Conservation (phyloP, 768 basidiomycete species). For the Pleurotus platypus region DNA sequence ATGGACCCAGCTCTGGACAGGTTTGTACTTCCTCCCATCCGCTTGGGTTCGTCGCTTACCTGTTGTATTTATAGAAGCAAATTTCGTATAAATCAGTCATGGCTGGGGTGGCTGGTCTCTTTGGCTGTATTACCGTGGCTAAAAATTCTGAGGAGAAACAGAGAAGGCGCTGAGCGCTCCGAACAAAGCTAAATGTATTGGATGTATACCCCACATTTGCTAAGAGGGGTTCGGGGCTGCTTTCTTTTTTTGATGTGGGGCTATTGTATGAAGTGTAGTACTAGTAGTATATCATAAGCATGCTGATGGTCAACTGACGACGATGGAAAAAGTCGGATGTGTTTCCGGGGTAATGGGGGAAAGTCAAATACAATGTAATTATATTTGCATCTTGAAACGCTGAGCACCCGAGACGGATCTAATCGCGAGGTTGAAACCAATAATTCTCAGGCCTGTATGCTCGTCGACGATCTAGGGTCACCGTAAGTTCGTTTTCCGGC, state of each 20-base stretch:
- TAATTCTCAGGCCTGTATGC: conserved; percentile 22
- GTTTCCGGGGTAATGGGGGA: conserved; percentile 1
- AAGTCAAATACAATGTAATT: neutral
- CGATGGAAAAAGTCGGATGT: conserved; percentile 12
- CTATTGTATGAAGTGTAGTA: neutral
- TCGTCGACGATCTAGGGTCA: conserved; percentile 28
- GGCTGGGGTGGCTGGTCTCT: conserved; percentile 1
- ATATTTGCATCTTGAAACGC: neutral
- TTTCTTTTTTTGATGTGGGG: neutral
- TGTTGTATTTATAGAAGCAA: conserved; percentile 4
- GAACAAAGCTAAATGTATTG: no score
- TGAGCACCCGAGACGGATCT: conserved; percentile 7
- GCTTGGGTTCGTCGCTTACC: conserved; percentile 2
- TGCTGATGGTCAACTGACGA: conserved; percentile 15
- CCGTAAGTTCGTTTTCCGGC: conserved; percentile 11
- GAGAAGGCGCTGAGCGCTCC: neutral
- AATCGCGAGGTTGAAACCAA: conserved; percentile 36
- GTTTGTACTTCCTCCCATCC: conserved; percentile 4
- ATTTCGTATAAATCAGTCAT: neutral
- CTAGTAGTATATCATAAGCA: conserved; percentile 21
- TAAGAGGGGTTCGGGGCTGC: no score
- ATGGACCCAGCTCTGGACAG: conserved; percentile 2
- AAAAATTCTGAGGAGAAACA: neutral
- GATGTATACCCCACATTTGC: no score
- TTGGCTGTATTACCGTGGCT: neutral